Evolutionary conservation across 768 basidiomycete genomes (phyloP).

Genomic region (Flagelloscypha sp.): DNA sequence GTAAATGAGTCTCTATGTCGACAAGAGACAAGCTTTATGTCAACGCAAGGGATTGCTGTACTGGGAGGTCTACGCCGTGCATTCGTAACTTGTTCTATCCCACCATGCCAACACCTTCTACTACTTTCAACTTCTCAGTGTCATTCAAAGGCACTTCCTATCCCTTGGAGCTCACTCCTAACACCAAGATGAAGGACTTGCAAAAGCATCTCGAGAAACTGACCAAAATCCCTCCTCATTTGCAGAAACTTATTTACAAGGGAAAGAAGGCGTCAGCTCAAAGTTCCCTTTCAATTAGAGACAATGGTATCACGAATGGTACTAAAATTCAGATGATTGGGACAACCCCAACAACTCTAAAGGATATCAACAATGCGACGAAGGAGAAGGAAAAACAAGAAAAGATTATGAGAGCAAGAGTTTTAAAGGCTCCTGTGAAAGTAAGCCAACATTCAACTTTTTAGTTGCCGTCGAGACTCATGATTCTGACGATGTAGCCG

Average conservation of each 20-base stretch:
- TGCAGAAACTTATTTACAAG: conserved; percentile 43
- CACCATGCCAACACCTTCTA: too few relatives aligned
- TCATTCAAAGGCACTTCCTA: conserved; percentile 24
- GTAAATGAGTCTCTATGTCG: too few relatives aligned
- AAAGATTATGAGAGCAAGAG: conserved; percentile 30
- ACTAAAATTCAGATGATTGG: conserved; percentile 41
- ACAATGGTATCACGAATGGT: conserved; percentile 37
- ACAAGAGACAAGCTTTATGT: too few relatives aligned
- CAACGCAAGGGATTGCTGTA: too few relatives aligned
- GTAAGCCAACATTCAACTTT: too few relatives aligned
- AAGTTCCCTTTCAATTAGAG: conserved; percentile 19
- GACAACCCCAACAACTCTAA: conserved; percentile 32
- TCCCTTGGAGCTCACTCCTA: conserved; percentile 21
- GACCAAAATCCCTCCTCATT: conserved; percentile 32
- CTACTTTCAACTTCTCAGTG: background rate
- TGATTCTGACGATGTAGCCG: too few relatives aligned
- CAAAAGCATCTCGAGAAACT: conserved; percentile 29
- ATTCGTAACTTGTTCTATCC: too few relatives aligned
- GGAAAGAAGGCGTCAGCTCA: conserved; percentile 29
- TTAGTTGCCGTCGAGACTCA: too few relatives aligned
- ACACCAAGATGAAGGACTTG: conserved; percentile 26
- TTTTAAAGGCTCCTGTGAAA: conserved; percentile 28
- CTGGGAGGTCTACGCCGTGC: too few relatives aligned
- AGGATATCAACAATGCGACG: conserved; percentile 26
- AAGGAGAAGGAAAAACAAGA: conserved; percentile 30